Percentiles rank a stretch among this genome's conserved stretches.
phyloP scores from a whole-genome alignment of 768 basidiomycete species.

The Rubroboletus pulcherrimus region DNA sequence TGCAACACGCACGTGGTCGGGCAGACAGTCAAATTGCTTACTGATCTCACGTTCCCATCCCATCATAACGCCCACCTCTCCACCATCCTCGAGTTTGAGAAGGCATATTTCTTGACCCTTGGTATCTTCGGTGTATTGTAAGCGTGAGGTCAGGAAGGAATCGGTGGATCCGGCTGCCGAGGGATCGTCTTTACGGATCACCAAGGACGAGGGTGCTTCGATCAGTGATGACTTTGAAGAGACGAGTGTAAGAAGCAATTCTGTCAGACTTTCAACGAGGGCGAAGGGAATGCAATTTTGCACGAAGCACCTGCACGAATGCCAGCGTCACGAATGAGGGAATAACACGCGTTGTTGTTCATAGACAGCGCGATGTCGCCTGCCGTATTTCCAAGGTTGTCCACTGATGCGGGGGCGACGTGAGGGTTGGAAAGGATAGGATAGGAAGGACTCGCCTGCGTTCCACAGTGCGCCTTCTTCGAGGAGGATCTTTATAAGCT shows the following conservation, averaged over 20 bases:
- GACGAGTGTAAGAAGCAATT: constrained; percentile 66
- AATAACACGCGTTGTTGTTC: constrained; percentile 74
- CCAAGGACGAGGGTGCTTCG: constrained; percentile 30
- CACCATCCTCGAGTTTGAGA: constrained; percentile 52
- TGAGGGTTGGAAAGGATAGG: not conserved
- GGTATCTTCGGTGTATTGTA: constrained; percentile 66
- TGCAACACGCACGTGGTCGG: constrained; percentile 5
- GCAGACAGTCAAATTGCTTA: constrained; percentile 28
- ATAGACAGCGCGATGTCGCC: constrained; percentile 87
- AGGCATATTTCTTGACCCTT: constrained; percentile 82
- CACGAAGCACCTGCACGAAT: constrained; percentile 72
- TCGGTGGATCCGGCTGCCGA: constrained; percentile 61
- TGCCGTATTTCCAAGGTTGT: constrained; percentile 76
- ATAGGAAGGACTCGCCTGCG: constrained; percentile 49
- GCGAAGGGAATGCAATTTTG: constrained; percentile 1
- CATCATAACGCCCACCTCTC: constrained; percentile 99
- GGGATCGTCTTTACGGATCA: constrained; percentile 48
- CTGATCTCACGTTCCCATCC: constrained; percentile 91
- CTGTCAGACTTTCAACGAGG: constrained; percentile 34
- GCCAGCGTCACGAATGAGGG: constrained; percentile 84
- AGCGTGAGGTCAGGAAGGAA: constrained; percentile 65
- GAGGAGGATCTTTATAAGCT: constrained; percentile 65
- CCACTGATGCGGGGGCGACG: constrained; percentile 45
- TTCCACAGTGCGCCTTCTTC: constrained; percentile 92
- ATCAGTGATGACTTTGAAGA: constrained; percentile 39